Base-by-base conservation (phyloP, 2,329 filamentous ascomycete species). In the Fusarium austroafricanum region DNA sequence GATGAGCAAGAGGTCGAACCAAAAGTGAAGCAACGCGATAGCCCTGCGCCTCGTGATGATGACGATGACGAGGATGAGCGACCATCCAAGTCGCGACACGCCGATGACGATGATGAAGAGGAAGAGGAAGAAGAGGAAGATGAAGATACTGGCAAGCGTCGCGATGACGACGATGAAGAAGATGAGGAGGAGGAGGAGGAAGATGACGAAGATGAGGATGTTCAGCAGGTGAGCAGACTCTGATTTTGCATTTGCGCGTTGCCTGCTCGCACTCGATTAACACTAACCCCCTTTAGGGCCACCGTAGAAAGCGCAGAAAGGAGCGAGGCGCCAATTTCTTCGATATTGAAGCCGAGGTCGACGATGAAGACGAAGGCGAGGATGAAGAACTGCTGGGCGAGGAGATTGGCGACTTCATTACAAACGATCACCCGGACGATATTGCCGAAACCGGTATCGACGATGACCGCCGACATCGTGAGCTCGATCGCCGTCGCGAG, bases 301-400 rank as follows among this genome's bases (percentile, higher is more conserved):
- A 93, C 75, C 92, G 92, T 57, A 88, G 91, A 73, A 98, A 98
- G 80, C 92, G 94, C 59, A 90, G 90, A 78, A 89, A 88, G 77
- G 89, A 92, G 69, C 87, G 87, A 68, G 89, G 93, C 67, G 92
- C 93, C 73, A 90, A 91, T 75, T 97, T 97, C 88, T 90, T 99
- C 81, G 96, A 99, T 89, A 93, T 95, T 75, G 96, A 99, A 84
- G 96, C 96, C 78, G 96, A 97, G 81, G 96, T 99, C 72, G 96
- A 98, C 76, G 96, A 97, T 68, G 94, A 97, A 73, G 94, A 97
- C 73, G 92, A 93, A 71, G 90, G 87, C 70, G 92, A 92, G 65
- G 93, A 97, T 68, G 93, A 96, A 51, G 95, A 97, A 72, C 93
- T 96, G 72, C 94, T 97, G 55, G 89, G 92, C 61, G 90, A 94